These are phyloP conservation scores for Epichloe gansuensis DNA, from an alignment of 2,329 filamentous ascomycete genomes.

Conservation along the genomic window DNA sequence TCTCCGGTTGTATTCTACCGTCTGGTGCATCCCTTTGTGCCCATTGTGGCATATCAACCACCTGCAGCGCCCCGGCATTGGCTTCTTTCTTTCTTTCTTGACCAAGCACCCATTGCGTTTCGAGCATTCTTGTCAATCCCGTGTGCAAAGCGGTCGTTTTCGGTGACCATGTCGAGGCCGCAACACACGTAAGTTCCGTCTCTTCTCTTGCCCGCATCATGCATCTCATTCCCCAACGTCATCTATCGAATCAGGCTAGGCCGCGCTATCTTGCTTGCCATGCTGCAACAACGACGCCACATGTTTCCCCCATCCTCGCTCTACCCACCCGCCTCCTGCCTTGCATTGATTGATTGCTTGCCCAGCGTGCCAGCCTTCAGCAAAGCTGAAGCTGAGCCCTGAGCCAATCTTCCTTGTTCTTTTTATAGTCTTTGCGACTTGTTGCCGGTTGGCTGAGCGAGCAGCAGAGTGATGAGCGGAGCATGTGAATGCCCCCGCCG, in stretches of 20 bases:
- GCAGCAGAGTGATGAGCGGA: neutral
- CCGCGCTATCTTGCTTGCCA: constrained; percentile 3
- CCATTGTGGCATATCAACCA: neutral
- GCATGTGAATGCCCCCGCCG: neutral
- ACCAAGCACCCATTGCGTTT: neutral
- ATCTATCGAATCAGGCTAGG: constrained; percentile 15
- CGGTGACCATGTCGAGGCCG: constrained; percentile 16
- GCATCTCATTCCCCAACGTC: constrained; percentile 10
- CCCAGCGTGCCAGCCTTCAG: neutral
- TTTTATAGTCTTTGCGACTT: neutral
- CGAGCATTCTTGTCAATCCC: neutral
- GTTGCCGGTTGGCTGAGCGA: neutral
- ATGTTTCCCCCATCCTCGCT: constrained; percentile 1
- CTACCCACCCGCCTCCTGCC: constrained; percentile 1
- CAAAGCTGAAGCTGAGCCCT: neutral
- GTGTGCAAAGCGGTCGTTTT: neutral
- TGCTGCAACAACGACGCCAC: constrained; percentile 8
- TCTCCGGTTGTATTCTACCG: neutral
- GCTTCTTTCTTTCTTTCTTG: neutral
- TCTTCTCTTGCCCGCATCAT: constrained; percentile 2
- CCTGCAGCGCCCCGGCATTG: neutral
- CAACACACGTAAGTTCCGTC: constrained; percentile 22
- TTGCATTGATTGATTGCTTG: neutral
- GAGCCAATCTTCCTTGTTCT: neutral
- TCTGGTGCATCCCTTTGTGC: neutral